Evolutionary conservation across 345 rosid species (phyloP).

Genomic region (Isatis tinctoria): DNA sequence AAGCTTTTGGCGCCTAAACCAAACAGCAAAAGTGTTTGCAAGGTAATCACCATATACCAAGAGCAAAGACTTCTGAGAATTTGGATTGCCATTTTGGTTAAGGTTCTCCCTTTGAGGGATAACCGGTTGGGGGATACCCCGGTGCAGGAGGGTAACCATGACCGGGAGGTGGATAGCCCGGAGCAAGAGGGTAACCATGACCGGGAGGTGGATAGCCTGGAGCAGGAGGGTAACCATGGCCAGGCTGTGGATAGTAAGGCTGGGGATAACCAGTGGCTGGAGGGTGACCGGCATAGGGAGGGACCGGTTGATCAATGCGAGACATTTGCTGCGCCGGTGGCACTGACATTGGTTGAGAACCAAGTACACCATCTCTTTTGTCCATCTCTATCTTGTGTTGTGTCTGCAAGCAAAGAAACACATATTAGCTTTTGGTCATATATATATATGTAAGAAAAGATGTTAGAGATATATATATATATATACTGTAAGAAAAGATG

Average conservation of each 20-base stretch:
- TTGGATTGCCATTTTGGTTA: too few relatives aligned
- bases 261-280: slow-evolving; percentile 36
- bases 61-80: too few relatives aligned
- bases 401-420: slow-evolving; percentile 51
- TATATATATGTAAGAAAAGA: slow-evolving; percentile 25
- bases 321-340: slow-evolving; percentile 75
- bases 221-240: slow-evolving; percentile 28
- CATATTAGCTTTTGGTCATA: not conserved
- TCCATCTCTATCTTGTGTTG: slow-evolving; percentile 86
- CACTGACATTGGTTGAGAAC: slow-evolving; percentile 51
- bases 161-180: slow-evolving; percentile 18
- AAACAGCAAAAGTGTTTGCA: not conserved
- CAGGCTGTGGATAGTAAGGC: slow-evolving; percentile 36
- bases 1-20: not conserved
- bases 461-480: not conserved
- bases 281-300: slow-evolving; percentile 48
- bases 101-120: not conserved
- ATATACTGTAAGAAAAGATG: slow-evolving; percentile 18
- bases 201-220: slow-evolving; percentile 38
- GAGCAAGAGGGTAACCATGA: slow-evolving; percentile 18
- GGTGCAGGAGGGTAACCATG: slow-evolving; percentile 17
- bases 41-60: slow-evolving; percentile 6
- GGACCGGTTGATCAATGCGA: slow-evolving; percentile 46
- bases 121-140: slow-evolving; percentile 5
- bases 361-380: slow-evolving; percentile 57